These are phyloP conservation scores for Barnettozyma hawaiiensis DNA, from an alignment of 1,139 yeast genomes.

Conservation along the genomic window DNA sequence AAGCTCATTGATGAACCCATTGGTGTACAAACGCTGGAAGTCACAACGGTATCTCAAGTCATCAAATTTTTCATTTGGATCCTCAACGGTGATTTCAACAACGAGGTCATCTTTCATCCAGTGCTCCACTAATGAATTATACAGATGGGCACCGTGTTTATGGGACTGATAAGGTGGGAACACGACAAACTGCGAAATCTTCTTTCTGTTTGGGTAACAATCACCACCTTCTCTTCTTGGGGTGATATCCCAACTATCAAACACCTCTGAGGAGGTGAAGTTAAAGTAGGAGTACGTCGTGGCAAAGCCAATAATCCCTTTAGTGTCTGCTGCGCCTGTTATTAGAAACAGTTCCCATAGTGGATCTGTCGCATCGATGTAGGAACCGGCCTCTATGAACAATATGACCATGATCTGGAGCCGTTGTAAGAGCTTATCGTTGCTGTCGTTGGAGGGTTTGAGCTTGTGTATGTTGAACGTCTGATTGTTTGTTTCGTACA, in stretches of 20 bases:
- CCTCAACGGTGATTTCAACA: slow-evolving; percentile 85
- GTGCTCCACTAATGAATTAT: slow-evolving; percentile 44
- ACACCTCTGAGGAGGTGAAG: slow-evolving; percentile 51
- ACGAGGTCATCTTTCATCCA: slow-evolving; percentile 54
- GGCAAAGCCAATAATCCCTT: slow-evolving; percentile 63
- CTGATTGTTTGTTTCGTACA: slow-evolving; percentile 27
- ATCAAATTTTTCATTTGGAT: slow-evolving; percentile 91
- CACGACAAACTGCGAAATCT: slow-evolving; percentile 82
- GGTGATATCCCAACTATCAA: slow-evolving; percentile 39
- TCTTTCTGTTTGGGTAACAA: slow-evolving; percentile 48
- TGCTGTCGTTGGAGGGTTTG: slow-evolving; percentile 31
- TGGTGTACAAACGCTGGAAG: slow-evolving; percentile 43
- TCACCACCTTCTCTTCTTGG: too few species aligned
- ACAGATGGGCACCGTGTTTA: slow-evolving; percentile 65
- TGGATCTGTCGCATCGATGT: slow-evolving; percentile 68
- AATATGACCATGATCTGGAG: slow-evolving; percentile 74
- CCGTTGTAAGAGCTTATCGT: slow-evolving; percentile 52
- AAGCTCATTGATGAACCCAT: slow-evolving; percentile 27
- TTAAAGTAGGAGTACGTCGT: slow-evolving; percentile 85
- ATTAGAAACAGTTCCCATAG: slow-evolving; percentile 59
- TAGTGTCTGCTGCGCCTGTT: slow-evolving; percentile 25
- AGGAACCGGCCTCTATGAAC: slow-evolving; percentile 92
- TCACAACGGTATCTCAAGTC: slow-evolving; percentile 85
- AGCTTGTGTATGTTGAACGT: slow-evolving; percentile 33
- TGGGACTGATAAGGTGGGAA: slow-evolving; percentile 76